These are phyloP conservation scores for Spirogloea muscicola DNA, from an alignment of 139 green algal species.

Conservation along the genomic window DNA sequence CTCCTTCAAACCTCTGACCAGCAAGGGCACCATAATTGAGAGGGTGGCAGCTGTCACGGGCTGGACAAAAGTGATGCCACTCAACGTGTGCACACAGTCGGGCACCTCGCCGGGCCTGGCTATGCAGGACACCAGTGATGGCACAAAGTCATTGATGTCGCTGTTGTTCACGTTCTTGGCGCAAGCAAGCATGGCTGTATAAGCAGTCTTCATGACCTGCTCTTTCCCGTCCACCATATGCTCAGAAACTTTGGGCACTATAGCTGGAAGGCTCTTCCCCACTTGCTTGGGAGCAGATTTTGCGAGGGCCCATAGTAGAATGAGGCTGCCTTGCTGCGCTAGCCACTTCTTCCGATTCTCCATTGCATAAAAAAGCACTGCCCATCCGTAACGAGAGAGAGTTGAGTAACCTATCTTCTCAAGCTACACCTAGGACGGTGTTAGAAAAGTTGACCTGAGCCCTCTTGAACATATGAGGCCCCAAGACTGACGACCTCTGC, in stretches of 20 bases:
- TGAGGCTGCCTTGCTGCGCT: constrained; percentile 18
- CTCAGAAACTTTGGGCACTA: constrained; percentile 22
- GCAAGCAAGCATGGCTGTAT: constrained; percentile 5
- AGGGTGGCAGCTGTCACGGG: constrained; percentile 45
- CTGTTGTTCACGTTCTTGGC: constrained; percentile 44
- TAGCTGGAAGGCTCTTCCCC: constrained; percentile 3
- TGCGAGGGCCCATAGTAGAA: constrained; percentile 10
- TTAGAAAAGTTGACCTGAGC: not conserved
- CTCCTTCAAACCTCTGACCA: constrained; percentile 46
- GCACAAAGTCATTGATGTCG: constrained; percentile 49
- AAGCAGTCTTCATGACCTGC: constrained; percentile 36
- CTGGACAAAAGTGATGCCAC: constrained; percentile 51
- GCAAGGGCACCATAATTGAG: constrained; percentile 49
- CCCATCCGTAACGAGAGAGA: not conserved
- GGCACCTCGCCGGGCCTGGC: constrained; percentile 29
- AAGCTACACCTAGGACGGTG: not conserved
- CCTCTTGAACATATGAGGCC: not conserved
- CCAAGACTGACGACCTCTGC: not conserved
- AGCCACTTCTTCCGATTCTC: constrained; percentile 27
- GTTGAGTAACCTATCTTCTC: not conserved
- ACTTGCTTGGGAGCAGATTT: constrained; percentile 24
- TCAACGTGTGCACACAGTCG: constrained; percentile 52
- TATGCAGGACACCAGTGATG: constrained; percentile 34
- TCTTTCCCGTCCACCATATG: constrained; percentile 30
- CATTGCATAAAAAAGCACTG: constrained; percentile 27